Evolutionary conservation across 169 alveolate species (phyloP).

Genomic region (Pseudocohnilembus persalinus): DNA sequence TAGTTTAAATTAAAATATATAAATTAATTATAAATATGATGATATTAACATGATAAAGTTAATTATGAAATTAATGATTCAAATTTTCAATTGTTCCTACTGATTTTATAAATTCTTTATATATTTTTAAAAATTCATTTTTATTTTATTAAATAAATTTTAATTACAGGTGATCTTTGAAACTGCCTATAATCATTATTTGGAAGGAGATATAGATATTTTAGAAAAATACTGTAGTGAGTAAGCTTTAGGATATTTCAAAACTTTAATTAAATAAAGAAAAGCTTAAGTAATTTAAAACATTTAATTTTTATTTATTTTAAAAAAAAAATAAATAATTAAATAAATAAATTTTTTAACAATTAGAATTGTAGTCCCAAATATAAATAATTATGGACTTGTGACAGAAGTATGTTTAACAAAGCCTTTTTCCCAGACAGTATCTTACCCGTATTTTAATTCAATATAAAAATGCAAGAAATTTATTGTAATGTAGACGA

Average conservation of each 20-base stretch:
- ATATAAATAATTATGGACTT: conserved; percentile 30
- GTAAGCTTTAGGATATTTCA: conserved; percentile 28
- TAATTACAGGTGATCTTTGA: conserved; percentile 22
- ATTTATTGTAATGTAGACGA: conserved; percentile 22
- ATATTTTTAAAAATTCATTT: too few species aligned
- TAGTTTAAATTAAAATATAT: too few species aligned
- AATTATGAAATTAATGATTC: too few species aligned
- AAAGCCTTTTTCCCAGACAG: conserved; percentile 23
- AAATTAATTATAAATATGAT: too few species aligned
- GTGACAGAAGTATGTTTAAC: conserved; percentile 22
- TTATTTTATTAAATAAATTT: too few species aligned
- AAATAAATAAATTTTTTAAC: neutral
- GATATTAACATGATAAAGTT: too few species aligned
- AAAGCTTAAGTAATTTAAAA: conserved; percentile 13
- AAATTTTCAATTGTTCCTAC: too few species aligned
- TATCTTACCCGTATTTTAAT: conserved; percentile 19
- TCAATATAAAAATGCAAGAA: conserved; percentile 29
- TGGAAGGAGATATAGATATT: conserved; percentile 20
- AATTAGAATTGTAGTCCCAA: conserved; percentile 30
- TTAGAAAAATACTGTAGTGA: conserved; percentile 29
- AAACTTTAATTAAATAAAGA: conserved; percentile 17
- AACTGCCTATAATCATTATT: conserved; percentile 9
- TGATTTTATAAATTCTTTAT: too few species aligned
- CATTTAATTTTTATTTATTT: too few species aligned
- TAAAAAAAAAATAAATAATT: neutral